Conservation (phyloP, 73 alveolate genomes). For the Paramecium primaurelia region DNA sequence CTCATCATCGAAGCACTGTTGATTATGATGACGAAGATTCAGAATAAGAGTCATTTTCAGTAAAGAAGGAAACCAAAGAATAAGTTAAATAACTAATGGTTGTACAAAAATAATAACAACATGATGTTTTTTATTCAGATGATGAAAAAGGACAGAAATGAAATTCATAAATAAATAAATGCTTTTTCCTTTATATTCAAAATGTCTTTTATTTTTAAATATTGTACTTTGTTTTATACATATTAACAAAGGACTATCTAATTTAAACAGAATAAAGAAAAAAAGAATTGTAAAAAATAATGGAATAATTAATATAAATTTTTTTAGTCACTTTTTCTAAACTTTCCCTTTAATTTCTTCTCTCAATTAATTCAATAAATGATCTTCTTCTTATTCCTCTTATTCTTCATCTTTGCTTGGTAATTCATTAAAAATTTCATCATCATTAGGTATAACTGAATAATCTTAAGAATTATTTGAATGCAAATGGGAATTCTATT, state of each 20-base stretch:
- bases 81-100: not conserved
- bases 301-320: not conserved
- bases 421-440: not conserved
- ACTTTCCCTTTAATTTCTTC: slow-evolving; percentile 6
- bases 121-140: not conserved
- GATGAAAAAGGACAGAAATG: not conserved
- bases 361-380: not conserved
- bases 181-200: not conserved
- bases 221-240: not conserved
- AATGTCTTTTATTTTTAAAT: not conserved
- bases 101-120: not conserved
- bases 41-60: not conserved
- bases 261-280: not conserved
- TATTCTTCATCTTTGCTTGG: not conserved
- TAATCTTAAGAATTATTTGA: not conserved
- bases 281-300: not conserved
- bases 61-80: not conserved
- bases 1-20: slow-evolving; percentile 18
- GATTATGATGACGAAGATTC: not conserved
- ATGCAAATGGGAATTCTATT: not conserved
- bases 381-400: slow-evolving; percentile 8
- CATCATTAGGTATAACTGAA: not conserved
- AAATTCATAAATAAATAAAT: not conserved
- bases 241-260: not conserved
- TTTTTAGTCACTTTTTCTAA: not conserved